Base-by-base conservation (phyloP, 306 rosid genomes). In the Mimosa bimucronata region DNA sequence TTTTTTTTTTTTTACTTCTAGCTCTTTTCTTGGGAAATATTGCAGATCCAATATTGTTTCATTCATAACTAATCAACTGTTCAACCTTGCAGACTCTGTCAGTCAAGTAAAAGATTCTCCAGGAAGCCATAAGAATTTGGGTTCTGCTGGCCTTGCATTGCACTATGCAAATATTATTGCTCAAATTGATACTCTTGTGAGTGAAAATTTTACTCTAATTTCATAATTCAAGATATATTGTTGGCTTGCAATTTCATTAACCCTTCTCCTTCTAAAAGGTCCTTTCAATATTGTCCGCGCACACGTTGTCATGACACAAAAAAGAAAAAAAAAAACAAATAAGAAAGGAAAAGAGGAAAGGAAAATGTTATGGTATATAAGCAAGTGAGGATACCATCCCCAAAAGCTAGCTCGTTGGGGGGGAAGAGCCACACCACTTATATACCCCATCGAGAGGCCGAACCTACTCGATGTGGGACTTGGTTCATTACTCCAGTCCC, bases 81-180 rank as follows among this genome's bases (percentile, higher is more conserved):
- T 64, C 77, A 77, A 77, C 77, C 76, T 65, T 82, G 89, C 90
- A 93, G 99, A 91, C 77, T 84, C 83, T 42, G 94, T 86, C 77
- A 86, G 80, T 74, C 86, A 83, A 29, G 83, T 38, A 34, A 85
- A 89, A 76, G 91, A 89, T 71, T 87, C 89, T 79, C 94, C 83
- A 26, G 86, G 72, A 73, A 87, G 84, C 83, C 85, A 86, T 41
- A 87, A 88, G 78, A 93, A 84, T 87, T 80, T 95, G 86, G 99
- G 99, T 45, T 86, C 93, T 73, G 94, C 98, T 62, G 99, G 99
- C 87, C 99, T 96, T 61, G 98, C 98, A 48, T 87, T 95, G 92
- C 99, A 95, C 86, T 95, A 91, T 79, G 99, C 99, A 70, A 91
- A 89, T 79, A 90, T 95, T 82, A 88, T 95, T 85, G 80, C 93